Evolutionary conservation across 805 yeast species (phyloP), one percentile per base, ranked within the genome.

Genomic region (Grigorovia humatica): DNA sequence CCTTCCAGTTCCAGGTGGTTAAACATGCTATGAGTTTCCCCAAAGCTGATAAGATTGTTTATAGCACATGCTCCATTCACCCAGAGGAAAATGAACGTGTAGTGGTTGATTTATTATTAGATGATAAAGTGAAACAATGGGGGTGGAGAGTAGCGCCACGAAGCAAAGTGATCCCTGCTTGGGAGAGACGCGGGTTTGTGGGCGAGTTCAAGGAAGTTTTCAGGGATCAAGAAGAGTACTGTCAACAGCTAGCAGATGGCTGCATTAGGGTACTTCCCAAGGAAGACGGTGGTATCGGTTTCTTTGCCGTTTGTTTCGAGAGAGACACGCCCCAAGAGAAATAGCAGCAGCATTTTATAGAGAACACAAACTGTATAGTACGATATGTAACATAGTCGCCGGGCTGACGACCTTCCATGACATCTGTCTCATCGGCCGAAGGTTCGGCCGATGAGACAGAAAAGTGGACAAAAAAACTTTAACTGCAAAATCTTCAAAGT

Each of bases 201-300:
- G 78, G 78, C 53, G 96, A 85, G 62, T 89, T 90, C 57, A 62
- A 71, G 27, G 67, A 78, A 7, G 75, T 76, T 9, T 73, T 74
- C 20, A 67, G 71, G 54, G 68, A 64, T 11, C 65, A 71, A 30
- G 76, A 80, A 11, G 69, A 64, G 13, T 69, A 72, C 44, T 78
- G 82, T 19, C 73, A 74, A 41, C 73, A 69, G 42, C 63, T 88
- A 48, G 95, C 96, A 1, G 88, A 82, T 1, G 91, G 93, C 0
- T 90, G 97, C 69, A 81, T 93, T 0, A 74, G 99, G 57, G 85
- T 90, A 0, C 69, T 82, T 44, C 96, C 97, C 0, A 83, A 80
- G 55, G 84, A 78, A 45, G 99, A 93, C 65, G 99, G 98, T 32
- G 99, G 99, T n/a, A 93, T 93, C 60, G 99, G 99, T 0, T 93